Conservation (phyloP, 1,284 basidiomycete genomes). For the Ceratobasidium sp. region DNA sequence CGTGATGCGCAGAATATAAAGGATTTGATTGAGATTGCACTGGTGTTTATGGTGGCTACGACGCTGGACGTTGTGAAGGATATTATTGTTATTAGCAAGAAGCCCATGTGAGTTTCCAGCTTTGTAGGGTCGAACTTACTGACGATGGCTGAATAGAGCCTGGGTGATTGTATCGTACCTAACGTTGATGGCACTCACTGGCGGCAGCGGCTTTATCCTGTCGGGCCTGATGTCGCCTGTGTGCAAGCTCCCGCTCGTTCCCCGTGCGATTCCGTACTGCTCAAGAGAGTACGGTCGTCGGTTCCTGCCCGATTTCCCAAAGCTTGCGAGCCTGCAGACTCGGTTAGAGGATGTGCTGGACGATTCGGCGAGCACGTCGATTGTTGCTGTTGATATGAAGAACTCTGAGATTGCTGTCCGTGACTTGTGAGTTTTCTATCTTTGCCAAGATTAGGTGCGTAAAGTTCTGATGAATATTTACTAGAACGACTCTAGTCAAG, state of each 20-base stretch:
- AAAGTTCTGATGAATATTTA: not conserved
- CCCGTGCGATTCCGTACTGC: not conserved
- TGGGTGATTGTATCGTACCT: not conserved
- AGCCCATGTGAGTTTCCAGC: not conserved
- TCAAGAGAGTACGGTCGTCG: not conserved
- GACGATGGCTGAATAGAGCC: too few relatives aligned
- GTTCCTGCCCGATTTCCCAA: conserved; percentile 42
- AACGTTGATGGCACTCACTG: conserved; percentile 25
- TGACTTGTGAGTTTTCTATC: conserved; percentile 30
- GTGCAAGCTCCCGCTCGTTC: too few relatives aligned
- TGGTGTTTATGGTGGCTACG: conserved; percentile 36
- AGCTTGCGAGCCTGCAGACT: conserved; percentile 40
- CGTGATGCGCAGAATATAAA: conserved; percentile 23
- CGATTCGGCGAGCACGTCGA: conserved; percentile 21
- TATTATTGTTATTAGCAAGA: conserved; percentile 28
- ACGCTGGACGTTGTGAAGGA: conserved; percentile 36
- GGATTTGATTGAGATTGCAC: conserved; percentile 34
- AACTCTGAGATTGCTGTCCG: conserved; percentile 43
- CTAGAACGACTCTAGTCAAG: conserved; percentile 39
- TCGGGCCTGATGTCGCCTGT: conserved; percentile 14
- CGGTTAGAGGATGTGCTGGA: conserved; percentile 43
- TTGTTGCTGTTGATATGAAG: conserved; percentile 44
- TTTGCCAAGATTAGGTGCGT: not conserved
- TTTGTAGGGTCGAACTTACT: too few relatives aligned
- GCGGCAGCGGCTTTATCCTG: conserved; percentile 15